A percentile compares a stretch with the other conserved stretches of the same genome.
Conservation (phyloP, 257 asterid genomes). For the Solanum raphanifolium region DNA sequence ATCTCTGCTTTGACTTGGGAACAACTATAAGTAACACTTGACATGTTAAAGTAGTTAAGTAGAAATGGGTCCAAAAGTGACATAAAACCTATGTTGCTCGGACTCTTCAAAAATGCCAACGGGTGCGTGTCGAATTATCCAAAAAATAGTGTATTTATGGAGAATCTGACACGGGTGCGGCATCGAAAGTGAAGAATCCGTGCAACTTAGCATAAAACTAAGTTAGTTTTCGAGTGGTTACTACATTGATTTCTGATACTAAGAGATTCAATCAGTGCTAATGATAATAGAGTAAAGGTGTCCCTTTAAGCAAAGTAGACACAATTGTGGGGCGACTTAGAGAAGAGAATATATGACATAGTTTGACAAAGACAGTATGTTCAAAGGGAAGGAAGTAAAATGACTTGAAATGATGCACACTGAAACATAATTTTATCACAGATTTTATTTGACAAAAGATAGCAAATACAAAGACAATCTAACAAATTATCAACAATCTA, state of each 20-base stretch:
- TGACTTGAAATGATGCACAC: background rate
- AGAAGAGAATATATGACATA: background rate
- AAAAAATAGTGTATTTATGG: too few relatives aligned
- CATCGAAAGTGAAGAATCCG: too few relatives aligned
- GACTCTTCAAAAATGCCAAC: too few relatives aligned
- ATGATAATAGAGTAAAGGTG: background rate
- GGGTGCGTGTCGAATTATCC: too few relatives aligned
- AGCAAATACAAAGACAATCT: background rate
- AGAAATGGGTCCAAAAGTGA: background rate
- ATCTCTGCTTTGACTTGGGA: background rate
- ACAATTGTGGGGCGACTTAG: background rate
- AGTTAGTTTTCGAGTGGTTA: background rate
- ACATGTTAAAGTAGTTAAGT: background rate
- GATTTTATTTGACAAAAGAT: background rate
- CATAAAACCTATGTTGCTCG: background rate
- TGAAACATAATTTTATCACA: background rate
- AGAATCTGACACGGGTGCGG: too few relatives aligned
- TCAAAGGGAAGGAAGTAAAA: background rate
- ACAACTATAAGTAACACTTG: background rate
- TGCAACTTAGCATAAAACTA: background rate
- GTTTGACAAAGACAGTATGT: background rate
- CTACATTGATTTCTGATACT: background rate
- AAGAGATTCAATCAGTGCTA: background rate
- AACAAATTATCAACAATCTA: background rate
- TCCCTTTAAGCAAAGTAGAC: background rate